phyloP scores from a whole-genome alignment of 2,329 filamentous ascomycete genomes.

The Monilinia vaccinii-corymbosi region DNA sequence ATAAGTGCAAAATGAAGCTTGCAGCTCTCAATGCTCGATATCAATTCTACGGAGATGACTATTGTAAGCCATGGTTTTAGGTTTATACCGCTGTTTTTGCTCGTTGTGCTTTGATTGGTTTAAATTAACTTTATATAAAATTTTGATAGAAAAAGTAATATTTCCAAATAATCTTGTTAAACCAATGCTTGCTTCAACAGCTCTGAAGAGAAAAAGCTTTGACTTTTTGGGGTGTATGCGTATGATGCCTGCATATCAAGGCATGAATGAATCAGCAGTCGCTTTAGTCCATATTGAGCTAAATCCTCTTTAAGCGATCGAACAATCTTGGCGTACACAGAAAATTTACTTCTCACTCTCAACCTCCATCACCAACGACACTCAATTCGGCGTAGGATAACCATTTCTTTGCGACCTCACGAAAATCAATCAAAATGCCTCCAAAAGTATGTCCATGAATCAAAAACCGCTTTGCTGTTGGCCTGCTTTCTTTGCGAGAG shows the following conservation, averaged over 20 bases:
- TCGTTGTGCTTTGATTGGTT: no score
- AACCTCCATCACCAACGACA: conserved; percentile 12
- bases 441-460: conserved; percentile 74
- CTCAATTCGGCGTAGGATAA: conserved; percentile 35
- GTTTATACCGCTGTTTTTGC: no score
- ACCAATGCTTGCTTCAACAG: no score
- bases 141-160: no score
- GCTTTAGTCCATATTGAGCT: not conserved
- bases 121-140: no score
- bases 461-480: conserved; percentile 79
- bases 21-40: not conserved
- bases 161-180: no score
- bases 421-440: conserved; percentile 60
- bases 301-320: not conserved
- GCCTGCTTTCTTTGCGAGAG: conserved; percentile 41
- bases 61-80: no score
- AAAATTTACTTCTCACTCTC: conserved; percentile 6
- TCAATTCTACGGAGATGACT: no score
- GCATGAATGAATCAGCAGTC: rapidly evolving
- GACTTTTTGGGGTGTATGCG: no score
- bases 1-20: no score
- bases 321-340: conserved; percentile 22
- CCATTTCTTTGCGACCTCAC: conserved; percentile 61
- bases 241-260: not conserved
- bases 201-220: no score